Evolutionary conservation across 1,284 basidiomycete species (phyloP).

Genomic region (Wolfiporia cocos): DNA sequence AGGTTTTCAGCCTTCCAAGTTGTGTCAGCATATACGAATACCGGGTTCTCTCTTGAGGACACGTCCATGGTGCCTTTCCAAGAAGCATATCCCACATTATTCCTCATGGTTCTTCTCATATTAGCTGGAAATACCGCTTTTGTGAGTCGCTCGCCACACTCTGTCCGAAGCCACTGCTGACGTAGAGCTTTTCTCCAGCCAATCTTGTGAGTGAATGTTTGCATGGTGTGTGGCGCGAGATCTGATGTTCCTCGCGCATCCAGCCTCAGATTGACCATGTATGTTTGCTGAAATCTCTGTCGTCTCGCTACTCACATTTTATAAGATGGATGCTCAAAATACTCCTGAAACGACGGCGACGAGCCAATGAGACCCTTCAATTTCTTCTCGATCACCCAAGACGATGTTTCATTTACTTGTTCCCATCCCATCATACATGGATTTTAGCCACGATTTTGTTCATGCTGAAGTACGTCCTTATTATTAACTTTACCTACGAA

Average conservation of each 20-base stretch:
- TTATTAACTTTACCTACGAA: neutral
- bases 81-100: conserved; percentile 76
- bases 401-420: neutral
- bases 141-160: conserved; percentile 44
- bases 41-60: conserved; percentile 90
- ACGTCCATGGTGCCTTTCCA: conserved; percentile 88
- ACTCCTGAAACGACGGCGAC: neutral
- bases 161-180: no score
- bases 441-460: neutral
- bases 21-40: conserved; percentile 86
- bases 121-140: conserved; percentile 91
- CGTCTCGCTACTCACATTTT: conserved; percentile 1
- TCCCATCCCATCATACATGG: neutral
- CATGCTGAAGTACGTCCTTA: neutral
- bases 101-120: conserved; percentile 65
- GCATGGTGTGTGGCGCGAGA: no score
- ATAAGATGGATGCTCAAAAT: conserved; percentile 62
- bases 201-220: conserved; percentile 71
- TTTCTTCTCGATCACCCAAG: conserved; percentile 90
- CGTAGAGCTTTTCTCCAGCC: conserved; percentile 39
- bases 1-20: conserved; percentile 89
- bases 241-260: no score
- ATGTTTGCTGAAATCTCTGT: conserved; percentile 14
- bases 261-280: conserved; percentile 66
- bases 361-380: neutral